Base-by-base conservation (phyloP, 352 stramenopile genomes). In the Globisporangium nunn region DNA sequence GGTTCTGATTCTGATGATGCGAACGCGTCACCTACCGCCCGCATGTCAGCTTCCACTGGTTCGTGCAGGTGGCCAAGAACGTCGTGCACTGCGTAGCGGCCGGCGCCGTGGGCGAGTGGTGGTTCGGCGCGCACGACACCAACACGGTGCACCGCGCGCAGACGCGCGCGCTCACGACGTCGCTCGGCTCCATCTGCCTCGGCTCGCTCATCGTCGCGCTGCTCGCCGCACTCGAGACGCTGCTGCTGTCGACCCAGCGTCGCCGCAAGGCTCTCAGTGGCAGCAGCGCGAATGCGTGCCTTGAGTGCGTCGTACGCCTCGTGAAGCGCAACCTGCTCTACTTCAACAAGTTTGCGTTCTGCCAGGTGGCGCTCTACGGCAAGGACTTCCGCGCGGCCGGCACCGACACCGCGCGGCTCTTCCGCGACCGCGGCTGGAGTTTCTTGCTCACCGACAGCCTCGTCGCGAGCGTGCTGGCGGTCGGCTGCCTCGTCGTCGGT, bases 301-400 rank as follows among this genome's bases (percentile, higher is more conserved):
- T 94, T n/a, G 84, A 92, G 55, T 94, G 82, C 56, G 63, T 94
- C 39, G 75, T 91, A 44, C 71, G 72, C 53, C 58, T 90, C 35
- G 75, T 91, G 14, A 77, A 78, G 47, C 75, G 74, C 48, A 90
- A 91, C 58, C 72, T 90, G 61, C 66, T 85, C 53, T 85, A 88
- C 43, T 95, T 91, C 55, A 95, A 95, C 74, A 95, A 95, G 64
- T 95, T 83, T 59, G 85, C 85, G 3, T 93, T 92, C 56, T 92
- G 82, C 51, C 85, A 93, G 37, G 74, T 95, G 30, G 82, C 82
- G 23, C 70, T 95, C n/a, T 91, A 95, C 66, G 85, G 82, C 15
- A 93, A 91, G 52, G 74, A 89, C 56, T 93, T 95, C 61, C 67
- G 75, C 14, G 69, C 70, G 46, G 85, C 85, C 33, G 82, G 85